phyloP scores from a whole-genome alignment of 352 stramenopile genomes.

The Pythium myriotylum region DNA sequence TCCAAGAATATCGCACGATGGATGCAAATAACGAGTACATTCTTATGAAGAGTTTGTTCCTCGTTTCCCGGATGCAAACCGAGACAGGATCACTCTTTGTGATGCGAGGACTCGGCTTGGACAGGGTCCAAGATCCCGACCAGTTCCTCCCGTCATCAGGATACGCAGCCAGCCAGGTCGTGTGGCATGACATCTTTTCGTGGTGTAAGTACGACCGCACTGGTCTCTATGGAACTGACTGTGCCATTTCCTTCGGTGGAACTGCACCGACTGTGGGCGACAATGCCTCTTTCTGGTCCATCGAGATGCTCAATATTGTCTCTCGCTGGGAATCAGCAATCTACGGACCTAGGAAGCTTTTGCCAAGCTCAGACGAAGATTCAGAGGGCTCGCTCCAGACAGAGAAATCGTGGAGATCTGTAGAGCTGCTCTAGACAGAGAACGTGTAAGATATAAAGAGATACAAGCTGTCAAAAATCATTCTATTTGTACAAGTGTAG shows the following conservation, averaged over 20 bases:
- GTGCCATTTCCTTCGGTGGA: slow-evolving; percentile 36
- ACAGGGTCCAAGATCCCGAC: slow-evolving; percentile 34
- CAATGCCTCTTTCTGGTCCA: slow-evolving; percentile 45
- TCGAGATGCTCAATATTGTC: slow-evolving; percentile 42
- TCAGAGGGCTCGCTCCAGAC: not conserved
- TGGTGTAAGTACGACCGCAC: slow-evolving; percentile 39
- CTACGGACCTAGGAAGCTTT: slow-evolving; percentile 29
- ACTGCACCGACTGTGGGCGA: slow-evolving; percentile 37
- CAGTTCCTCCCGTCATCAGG: slow-evolving; percentile 22
- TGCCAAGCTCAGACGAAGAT: not conserved
- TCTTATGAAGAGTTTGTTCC: slow-evolving; percentile 32
- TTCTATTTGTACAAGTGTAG: too few species aligned
- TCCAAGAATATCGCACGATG: slow-evolving; percentile 32
- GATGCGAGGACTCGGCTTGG: slow-evolving; percentile 37
- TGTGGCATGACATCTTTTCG: slow-evolving; percentile 33
- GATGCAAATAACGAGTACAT: slow-evolving; percentile 26
- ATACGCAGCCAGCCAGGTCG: slow-evolving; percentile 12
- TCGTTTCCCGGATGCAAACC: slow-evolving; percentile 15
- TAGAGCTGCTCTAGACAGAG: too few species aligned
- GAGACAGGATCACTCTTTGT: slow-evolving; percentile 20
- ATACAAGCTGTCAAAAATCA: too few species aligned
- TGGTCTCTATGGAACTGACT: slow-evolving; percentile 34
- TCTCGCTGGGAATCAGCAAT: slow-evolving; percentile 46
- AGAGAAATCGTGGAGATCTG: not conserved
- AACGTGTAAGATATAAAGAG: too few species aligned